A percentile compares a stretch with the other conserved stretches of the same genome.
phyloP scores from a whole-genome alignment of 148 eudicot species.

The Silene latifolia region DNA sequence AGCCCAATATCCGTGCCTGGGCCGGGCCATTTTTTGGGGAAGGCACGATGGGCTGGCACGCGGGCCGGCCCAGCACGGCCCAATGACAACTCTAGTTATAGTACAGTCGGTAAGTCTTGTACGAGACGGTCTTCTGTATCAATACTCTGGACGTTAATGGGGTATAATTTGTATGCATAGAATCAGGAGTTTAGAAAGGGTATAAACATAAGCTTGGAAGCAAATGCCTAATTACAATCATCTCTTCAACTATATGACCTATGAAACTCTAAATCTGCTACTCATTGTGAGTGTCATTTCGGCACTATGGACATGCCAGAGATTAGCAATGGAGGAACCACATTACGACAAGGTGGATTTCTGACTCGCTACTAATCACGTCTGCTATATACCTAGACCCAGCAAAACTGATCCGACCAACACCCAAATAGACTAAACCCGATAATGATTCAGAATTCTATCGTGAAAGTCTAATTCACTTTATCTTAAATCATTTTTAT shows the following conservation, averaged over 20 bases:
- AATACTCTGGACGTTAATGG: neutral
- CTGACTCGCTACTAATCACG: neutral
- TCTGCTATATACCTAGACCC: too few species aligned
- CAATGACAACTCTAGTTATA: too few species aligned
- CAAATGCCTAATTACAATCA: slow-evolving; percentile 60
- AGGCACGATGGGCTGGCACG: too few species aligned
- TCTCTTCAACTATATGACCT: slow-evolving; percentile 50
- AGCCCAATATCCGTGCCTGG: too few species aligned
- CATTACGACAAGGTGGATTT: neutral
- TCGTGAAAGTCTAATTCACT: too few species aligned
- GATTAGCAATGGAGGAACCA: slow-evolving; percentile 4
- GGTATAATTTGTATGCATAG: too few species aligned
- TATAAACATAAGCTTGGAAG: slow-evolving; percentile 50
- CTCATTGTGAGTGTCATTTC: slow-evolving; percentile 16
- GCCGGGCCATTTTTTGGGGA: too few species aligned
- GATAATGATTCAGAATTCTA: neutral
- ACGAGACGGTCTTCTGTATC: too few species aligned
- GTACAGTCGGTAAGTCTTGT: too few species aligned
- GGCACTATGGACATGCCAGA: slow-evolving; percentile 12
- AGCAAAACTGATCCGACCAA: too few species aligned
- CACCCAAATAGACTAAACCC: neutral
- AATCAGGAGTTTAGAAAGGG: neutral
- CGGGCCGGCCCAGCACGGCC: too few species aligned
- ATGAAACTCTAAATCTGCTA: slow-evolving; percentile 44
- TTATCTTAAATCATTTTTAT: too few species aligned